These are phyloP conservation scores for Phlegmacium glaucopus DNA, from an alignment of 768 basidiomycete genomes.

Conservation along the genomic window DNA sequence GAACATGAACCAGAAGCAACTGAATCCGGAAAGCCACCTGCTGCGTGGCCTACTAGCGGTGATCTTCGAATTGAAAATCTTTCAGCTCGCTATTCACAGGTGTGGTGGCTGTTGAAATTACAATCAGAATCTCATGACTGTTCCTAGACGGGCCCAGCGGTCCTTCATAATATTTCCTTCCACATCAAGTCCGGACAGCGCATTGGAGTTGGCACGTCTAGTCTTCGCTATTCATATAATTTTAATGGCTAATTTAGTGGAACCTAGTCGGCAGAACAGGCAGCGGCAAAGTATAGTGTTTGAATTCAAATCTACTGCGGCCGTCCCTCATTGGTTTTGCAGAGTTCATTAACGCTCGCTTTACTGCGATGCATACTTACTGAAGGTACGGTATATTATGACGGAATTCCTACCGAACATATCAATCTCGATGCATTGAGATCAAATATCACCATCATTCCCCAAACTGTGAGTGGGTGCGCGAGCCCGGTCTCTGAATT, in stretches of 20 bases:
- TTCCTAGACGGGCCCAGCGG: conserved; percentile 51
- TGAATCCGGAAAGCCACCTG: conserved; percentile 42
- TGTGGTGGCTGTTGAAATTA: no score
- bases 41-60: conserved; percentile 58
- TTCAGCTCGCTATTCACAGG: conserved; percentile 45
- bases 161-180: conserved; percentile 48
- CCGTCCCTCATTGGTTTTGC: background rate
- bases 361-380: conserved; percentile 57
- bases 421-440: conserved; percentile 57
- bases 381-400: conserved; percentile 53
- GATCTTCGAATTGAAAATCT: conserved; percentile 47
- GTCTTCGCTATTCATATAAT: conserved; percentile 42
- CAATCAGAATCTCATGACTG: conserved; percentile 56
- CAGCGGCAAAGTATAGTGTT: conserved; percentile 33
- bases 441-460: conserved; percentile 59
- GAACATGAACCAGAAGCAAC: conserved; percentile 50
- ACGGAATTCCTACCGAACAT: conserved; percentile 45
- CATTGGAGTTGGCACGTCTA: conserved; percentile 41
- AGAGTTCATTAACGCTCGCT: conserved; percentile 58
- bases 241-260: conserved; percentile 41
- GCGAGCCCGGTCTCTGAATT: background rate
- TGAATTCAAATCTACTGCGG: background rate
- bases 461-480: conserved; percentile 28
- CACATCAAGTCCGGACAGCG: conserved; percentile 53
- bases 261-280: conserved; percentile 44